Evolutionary conservation across 352 stramenopile species (phyloP), one percentile per base, ranked within the genome.

Genomic region (Phytophthora vignae): DNA sequence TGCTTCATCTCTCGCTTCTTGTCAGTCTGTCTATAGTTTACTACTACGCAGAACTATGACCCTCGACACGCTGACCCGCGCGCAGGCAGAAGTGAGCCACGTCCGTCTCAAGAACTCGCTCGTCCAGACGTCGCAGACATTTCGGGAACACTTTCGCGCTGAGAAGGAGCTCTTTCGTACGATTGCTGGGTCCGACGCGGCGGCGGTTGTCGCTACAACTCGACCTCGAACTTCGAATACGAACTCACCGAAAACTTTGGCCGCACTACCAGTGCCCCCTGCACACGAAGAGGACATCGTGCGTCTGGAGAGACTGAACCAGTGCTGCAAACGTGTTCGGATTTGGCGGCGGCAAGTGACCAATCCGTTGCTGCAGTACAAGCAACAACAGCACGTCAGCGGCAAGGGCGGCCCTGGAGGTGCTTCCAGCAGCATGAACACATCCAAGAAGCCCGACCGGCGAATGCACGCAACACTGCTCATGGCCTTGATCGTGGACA

Each of bases 291-390:
- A 83, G 49, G 85, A 92, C 49, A 74, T 90, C 44, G 82, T 91
- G 48, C 85, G 79, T 2, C 57, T 71, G 7, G 84, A 94, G 58
- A 73, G 86, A 14, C 44, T 94, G 27, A 82, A 64, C 7, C 83
- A 93, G 57, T 93, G 86, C 73, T 94, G 84, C 73, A 92, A 92
- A 56, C 88, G 88, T 9, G 88, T 95, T 21, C 83, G 85, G 12
- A 69, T 92, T 17, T 95, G 88, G 88, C 63, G 79, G 22, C 74
- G 80, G 11, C 79, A 90, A 38, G 76, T 84, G 42, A 77, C 78
- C 0, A 95, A 95, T 49, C 88, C 88, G 22, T 60, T 95, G 25
- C 58, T 92, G 54, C 72, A 83, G 38, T 92, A 88, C 78, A 89
- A 84, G 59, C 66, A 82, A 31, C 80, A 88, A 33, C 74, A 87